Evolutionary conservation across 495 filamentous ascomycete genomes (phyloP).

Genomic region (Penicillium bovifimosum): DNA sequence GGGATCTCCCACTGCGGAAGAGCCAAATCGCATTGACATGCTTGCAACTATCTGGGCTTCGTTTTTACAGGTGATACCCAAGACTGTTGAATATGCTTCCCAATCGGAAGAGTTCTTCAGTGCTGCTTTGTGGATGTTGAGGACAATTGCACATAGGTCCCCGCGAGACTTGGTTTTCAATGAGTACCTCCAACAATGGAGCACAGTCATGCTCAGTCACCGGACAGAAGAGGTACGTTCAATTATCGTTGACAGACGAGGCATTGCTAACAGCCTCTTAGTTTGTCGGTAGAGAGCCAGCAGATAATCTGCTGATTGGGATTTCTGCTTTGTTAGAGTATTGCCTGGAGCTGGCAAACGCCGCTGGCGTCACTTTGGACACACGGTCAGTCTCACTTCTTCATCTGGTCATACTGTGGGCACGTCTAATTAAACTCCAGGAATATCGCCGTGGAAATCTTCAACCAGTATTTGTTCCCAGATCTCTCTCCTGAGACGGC

Average conservation of each 20-base stretch:
- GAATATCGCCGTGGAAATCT: constrained; percentile 53
- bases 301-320: constrained; percentile 46
- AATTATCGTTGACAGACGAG: neutral
- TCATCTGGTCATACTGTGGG: neutral
- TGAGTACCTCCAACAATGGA: constrained; percentile 49
- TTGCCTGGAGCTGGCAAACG: constrained; percentile 45
- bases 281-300: constrained; percentile 47
- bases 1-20: constrained; percentile 15
- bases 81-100: constrained; percentile 34
- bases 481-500: constrained; percentile 38
- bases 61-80: constrained; percentile 44
- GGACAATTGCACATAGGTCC: constrained; percentile 46
- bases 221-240: constrained; percentile 43
- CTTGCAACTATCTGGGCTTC: constrained; percentile 48
- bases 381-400: constrained; percentile 30
- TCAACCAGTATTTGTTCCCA: constrained; percentile 67
- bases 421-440: constrained; percentile 15
- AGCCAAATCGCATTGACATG: constrained; percentile 33
- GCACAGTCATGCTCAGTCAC: constrained; percentile 49
- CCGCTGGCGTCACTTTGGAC: constrained; percentile 38
- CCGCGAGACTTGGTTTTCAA: constrained; percentile 47
- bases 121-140: constrained; percentile 47
- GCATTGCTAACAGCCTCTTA: constrained; percentile 11
- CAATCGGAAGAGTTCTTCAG: constrained; percentile 55
- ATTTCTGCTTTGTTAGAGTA: constrained; percentile 43